Evolutionary conservation across 495 filamentous ascomycete genomes (phyloP).

Genomic region (Xylaria flabelliformis): DNA sequence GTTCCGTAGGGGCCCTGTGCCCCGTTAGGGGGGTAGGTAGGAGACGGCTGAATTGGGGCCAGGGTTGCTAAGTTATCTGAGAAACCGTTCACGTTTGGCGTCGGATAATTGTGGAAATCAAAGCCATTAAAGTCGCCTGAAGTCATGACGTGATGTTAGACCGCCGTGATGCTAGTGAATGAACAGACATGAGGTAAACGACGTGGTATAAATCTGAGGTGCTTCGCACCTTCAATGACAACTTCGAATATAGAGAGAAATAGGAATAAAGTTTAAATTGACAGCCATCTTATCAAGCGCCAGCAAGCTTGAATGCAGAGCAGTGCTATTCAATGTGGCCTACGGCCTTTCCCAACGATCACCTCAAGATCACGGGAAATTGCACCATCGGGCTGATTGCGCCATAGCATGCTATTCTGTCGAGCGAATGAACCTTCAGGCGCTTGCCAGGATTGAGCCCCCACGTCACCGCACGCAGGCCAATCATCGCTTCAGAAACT

Average conservation of each 20-base stretch:
- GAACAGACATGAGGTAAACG: slow-evolving; percentile 32
- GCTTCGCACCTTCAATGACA: slow-evolving; percentile 39
- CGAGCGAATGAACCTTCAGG: slow-evolving; percentile 29
- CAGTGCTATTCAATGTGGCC: slow-evolving; percentile 22
- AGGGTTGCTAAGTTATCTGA: slow-evolving; percentile 51
- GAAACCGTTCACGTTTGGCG: slow-evolving; percentile 53
- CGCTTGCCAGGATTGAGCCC: slow-evolving; percentile 3
- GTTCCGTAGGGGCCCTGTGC: slow-evolving; percentile 52
- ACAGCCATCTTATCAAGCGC: slow-evolving; percentile 17
- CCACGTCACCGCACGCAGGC: neutral
- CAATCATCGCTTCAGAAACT: neutral
- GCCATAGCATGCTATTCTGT: slow-evolving; percentile 42
- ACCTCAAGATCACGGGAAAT: slow-evolving; percentile 47
- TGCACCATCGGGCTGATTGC: slow-evolving; percentile 45
- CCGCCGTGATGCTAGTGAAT: slow-evolving; percentile 32
- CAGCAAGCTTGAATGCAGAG: slow-evolving; percentile 22
- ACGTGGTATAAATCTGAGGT: slow-evolving; percentile 32
- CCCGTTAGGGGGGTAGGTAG: slow-evolving; percentile 46
- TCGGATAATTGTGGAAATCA: slow-evolving; percentile 55
- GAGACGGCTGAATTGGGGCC: slow-evolving; percentile 56
- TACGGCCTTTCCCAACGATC: slow-evolving; percentile 33
- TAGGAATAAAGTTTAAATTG: slow-evolving; percentile 17
- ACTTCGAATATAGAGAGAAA: slow-evolving; percentile 31
- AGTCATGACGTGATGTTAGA: slow-evolving; percentile 51
- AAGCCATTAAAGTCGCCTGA: slow-evolving; percentile 58